Percentiles rank a stretch among this genome's conserved stretches.
Evolutionary conservation across 345 rosid species (phyloP).

Genomic region (Raphanus raphanistrum): DNA sequence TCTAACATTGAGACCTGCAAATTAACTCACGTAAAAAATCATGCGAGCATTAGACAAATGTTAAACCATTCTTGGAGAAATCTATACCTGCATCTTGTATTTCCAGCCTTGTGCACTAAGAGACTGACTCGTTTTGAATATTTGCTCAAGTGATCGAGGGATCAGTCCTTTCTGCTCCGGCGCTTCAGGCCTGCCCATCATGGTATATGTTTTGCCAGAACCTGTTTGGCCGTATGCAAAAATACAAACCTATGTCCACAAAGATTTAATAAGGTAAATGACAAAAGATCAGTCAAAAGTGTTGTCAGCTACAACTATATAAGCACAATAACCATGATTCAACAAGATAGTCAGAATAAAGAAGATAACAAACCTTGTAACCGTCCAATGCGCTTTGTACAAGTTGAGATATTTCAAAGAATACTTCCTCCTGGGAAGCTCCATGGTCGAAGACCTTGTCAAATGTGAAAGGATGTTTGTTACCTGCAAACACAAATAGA

Average conservation of each 20-base stretch:
- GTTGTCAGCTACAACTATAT: background rate
- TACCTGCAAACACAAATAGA: conserved; percentile 46
- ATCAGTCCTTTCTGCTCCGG: conserved; percentile 78
- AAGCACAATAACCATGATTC: background rate
- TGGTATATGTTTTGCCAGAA: conserved; percentile 95
- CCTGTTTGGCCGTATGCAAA: conserved; percentile 99
- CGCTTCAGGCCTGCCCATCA: conserved; percentile 92
- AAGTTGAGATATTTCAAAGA: conserved; percentile 83
- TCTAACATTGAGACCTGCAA: conserved; percentile 37
- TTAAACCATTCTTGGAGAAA: background rate
- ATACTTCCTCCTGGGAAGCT: conserved; percentile 78
- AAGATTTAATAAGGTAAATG: background rate
- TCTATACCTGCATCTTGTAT: conserved; percentile 63
- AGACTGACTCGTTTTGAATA: conserved; percentile 72
- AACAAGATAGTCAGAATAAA: background rate
- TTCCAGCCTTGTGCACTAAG: conserved; percentile 90
- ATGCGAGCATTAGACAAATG: background rate
- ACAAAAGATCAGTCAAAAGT: background rate
- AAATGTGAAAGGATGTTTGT: conserved; percentile 74
- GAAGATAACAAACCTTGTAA: conserved; percentile 22
- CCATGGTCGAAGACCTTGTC: conserved; percentile 84
- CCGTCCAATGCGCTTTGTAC: conserved; percentile 95
- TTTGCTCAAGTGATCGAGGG: conserved; percentile 89
- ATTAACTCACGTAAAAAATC: background rate
- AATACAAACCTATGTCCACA: conserved; percentile 71